Evolutionary conservation across 768 basidiomycete species (phyloP).

Genomic region (Lentinula lateritia): DNA sequence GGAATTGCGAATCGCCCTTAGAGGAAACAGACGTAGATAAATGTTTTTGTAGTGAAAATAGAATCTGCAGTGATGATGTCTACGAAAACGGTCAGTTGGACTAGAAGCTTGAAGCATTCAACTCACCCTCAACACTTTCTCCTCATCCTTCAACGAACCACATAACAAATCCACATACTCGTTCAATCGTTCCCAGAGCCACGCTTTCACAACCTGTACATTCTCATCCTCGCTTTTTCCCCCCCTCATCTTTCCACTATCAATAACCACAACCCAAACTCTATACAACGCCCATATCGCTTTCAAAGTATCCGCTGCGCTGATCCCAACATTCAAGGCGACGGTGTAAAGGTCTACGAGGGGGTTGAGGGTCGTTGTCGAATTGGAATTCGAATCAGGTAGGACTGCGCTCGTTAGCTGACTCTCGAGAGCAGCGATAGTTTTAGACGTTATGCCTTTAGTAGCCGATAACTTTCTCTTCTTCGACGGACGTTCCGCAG

Average conservation of each 20-base stretch:
- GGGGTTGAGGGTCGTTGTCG: slow-evolving; percentile 64
- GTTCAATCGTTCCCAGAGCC: slow-evolving; percentile 76
- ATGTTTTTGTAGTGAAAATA: slow-evolving; percentile 72
- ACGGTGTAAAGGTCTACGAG: slow-evolving; percentile 70
- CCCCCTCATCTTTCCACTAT: slow-evolving; percentile 51
- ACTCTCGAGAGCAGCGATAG: slow-evolving; percentile 37
- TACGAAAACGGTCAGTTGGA: slow-evolving; percentile 20
- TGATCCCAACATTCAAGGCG: slow-evolving; percentile 29
- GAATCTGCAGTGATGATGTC: slow-evolving; percentile 68
- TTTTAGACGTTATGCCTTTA: not conserved
- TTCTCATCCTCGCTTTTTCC: slow-evolving; percentile 26
- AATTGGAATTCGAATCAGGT: slow-evolving; percentile 15
- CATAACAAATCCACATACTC: slow-evolving; percentile 65
- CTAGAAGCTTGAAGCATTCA: not conserved
- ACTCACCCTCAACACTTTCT: slow-evolving; percentile 68
- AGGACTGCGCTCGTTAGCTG: slow-evolving; percentile 47
- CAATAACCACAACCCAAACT: slow-evolving; percentile 61
- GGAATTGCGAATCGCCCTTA: slow-evolving; percentile 54
- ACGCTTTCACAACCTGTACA: slow-evolving; percentile 62
- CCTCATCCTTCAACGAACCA: slow-evolving; percentile 71
- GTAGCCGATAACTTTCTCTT: not conserved
- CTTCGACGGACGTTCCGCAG: not conserved
- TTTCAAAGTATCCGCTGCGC: slow-evolving; percentile 52
- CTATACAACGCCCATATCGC: slow-evolving; percentile 81
- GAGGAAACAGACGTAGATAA: slow-evolving; percentile 53